These are phyloP conservation scores for Aspergillus tanneri DNA, from an alignment of 2,329 filamentous ascomycete species.

Conservation along the genomic window DNA sequence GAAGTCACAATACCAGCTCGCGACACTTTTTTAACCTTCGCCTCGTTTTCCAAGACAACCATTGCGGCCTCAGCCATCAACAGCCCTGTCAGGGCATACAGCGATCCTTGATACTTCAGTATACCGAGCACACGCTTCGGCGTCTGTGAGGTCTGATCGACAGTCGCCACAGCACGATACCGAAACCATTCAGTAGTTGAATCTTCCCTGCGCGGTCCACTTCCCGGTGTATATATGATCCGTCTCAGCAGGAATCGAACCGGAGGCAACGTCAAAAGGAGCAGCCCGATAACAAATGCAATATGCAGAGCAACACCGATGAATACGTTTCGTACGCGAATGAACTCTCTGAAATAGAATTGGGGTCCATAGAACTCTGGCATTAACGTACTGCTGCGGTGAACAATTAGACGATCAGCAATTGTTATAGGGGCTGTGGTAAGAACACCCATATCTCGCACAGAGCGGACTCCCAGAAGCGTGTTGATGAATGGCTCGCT, in stretches of 20 bases:
- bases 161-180: constrained; percentile 47
- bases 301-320: constrained; percentile 52
- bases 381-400: constrained; percentile 60
- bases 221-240: constrained; percentile 52
- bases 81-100: constrained; percentile 47
- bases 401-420: constrained; percentile 57
- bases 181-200: constrained; percentile 41
- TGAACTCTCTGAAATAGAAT: constrained; percentile 59
- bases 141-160: constrained; percentile 36
- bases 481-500: constrained; percentile 29
- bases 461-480: constrained; percentile 52
- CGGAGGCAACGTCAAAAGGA: constrained; percentile 53
- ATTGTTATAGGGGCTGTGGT: constrained; percentile 54
- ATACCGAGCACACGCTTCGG: constrained; percentile 45
- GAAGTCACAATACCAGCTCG: constrained; percentile 51
- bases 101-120: constrained; percentile 41
- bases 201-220: constrained; percentile 49
- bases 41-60: constrained; percentile 44
- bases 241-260: constrained; percentile 53
- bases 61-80: constrained; percentile 48
- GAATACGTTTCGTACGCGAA: constrained; percentile 52
- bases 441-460: constrained; percentile 59
- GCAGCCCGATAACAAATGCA: constrained; percentile 45
- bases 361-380: constrained; percentile 57
- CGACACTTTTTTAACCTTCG: constrained; percentile 41